Conservation (phyloP, 108 stramenopile genomes). For the Nitzschia putrida region DNA sequence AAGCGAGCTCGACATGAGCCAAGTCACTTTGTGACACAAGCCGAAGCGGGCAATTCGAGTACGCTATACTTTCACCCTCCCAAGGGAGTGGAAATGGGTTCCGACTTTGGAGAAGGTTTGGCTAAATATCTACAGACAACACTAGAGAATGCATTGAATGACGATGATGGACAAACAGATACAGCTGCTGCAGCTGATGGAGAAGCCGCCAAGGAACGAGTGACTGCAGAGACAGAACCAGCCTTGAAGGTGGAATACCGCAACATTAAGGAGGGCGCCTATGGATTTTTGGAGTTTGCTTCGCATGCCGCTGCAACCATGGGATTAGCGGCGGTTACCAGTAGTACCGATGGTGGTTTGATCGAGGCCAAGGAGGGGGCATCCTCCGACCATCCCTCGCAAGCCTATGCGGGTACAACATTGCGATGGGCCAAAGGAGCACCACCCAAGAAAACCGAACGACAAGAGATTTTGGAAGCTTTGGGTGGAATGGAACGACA, state of each 20-base stretch:
- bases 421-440: constrained; percentile 70
- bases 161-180: constrained; percentile 19
- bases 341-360: constrained; percentile 75
- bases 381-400: neutral
- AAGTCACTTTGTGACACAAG: constrained; percentile 62
- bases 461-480: constrained; percentile 42
- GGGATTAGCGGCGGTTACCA: constrained; percentile 78
- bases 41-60: constrained; percentile 72
- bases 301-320: constrained; percentile 86
- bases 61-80: constrained; percentile 77
- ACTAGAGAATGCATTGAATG: constrained; percentile 76
- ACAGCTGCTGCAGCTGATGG: too few species aligned
- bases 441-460: constrained; percentile 22
- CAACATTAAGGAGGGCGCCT: constrained; percentile 37
- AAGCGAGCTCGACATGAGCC: neutral
- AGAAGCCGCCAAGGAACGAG: constrained; percentile 52
- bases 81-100: constrained; percentile 3
- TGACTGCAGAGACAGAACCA: constrained; percentile 79
- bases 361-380: neutral
- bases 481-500: constrained; percentile 55
- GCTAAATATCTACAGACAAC: constrained; percentile 56
- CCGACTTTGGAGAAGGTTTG: constrained; percentile 38
- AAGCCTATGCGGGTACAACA: constrained; percentile 45
- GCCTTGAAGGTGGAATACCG: constrained; percentile 68
- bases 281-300: constrained; percentile 86